These are phyloP conservation scores for Rhododendron molle DNA, from an alignment of 148 eudicot genomes.

Conservation along the genomic window DNA sequence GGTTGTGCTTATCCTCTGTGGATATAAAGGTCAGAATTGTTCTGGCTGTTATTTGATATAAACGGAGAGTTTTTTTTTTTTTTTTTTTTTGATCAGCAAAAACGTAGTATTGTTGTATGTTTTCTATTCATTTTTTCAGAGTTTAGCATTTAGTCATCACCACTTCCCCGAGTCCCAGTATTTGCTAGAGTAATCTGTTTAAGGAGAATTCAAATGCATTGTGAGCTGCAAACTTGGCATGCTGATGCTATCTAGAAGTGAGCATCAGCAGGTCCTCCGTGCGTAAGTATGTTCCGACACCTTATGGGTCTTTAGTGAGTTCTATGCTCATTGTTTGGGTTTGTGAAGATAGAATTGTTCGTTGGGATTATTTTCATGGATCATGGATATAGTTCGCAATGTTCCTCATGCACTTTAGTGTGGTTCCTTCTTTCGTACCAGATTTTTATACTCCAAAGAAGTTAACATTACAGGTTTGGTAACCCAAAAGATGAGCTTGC, in stretches of 20 bases:
- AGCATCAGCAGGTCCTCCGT: neutral
- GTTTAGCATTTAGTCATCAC: neutral
- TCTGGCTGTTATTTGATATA: neutral
- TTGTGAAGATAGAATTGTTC: neutral
- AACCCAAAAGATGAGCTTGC: neutral
- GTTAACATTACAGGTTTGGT: neutral
- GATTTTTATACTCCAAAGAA: neutral
- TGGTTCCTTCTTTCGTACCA: neutral
- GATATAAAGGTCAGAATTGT: neutral
- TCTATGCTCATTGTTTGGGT: neutral
- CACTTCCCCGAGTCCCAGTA: neutral
- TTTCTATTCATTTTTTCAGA: neutral
- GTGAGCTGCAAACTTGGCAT: neutral
- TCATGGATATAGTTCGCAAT: neutral
- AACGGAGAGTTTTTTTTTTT: neutral
- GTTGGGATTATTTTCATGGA: neutral
- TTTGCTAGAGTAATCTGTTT: neutral
- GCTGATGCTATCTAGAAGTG: neutral
- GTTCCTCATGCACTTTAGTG: neutral
- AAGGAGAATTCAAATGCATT: neutral
- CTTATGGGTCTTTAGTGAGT: neutral
- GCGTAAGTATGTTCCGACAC: neutral
- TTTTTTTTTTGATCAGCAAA: no score
- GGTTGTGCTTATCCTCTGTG: neutral
- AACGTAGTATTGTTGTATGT: no score